These are phyloP conservation scores for Gossypium rotundifolium DNA, from an alignment of 345 rosid species.

Conservation along the genomic window DNA sequence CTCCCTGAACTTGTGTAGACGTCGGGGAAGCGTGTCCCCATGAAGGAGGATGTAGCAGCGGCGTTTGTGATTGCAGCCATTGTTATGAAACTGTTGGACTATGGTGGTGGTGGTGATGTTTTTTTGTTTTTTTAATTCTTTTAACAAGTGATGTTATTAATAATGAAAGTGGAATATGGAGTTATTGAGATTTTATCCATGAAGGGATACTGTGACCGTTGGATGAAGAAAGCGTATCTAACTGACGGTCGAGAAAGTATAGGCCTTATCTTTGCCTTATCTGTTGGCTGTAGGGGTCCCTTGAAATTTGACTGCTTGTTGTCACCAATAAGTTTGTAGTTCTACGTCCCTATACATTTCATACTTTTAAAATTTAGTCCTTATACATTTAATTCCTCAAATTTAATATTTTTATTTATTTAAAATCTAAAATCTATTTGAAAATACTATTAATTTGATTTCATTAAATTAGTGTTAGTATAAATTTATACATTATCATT, in stretches of 20 bases:
- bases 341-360: too few species aligned
- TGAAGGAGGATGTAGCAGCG: slow-evolving; percentile 54
- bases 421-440: too few species aligned
- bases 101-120: neutral
- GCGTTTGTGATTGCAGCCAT: slow-evolving; percentile 60
- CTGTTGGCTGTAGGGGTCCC: slow-evolving; percentile 36
- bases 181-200: slow-evolving; percentile 22
- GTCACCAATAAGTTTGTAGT: too few species aligned
- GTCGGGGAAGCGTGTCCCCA: slow-evolving; percentile 50
- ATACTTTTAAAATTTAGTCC: too few species aligned
- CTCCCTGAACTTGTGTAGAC: slow-evolving; percentile 30
- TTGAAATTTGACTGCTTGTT: neutral
- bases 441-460: too few species aligned
- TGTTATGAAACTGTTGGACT: neutral
- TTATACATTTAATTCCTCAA: too few species aligned
- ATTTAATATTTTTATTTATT: too few species aligned
- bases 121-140: neutral
- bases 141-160: neutral
- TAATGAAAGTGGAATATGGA: neutral
- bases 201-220: slow-evolving; percentile 23
- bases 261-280: slow-evolving; percentile 59
- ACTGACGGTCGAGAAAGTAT: slow-evolving; percentile 39
- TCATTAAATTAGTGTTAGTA: too few species aligned
- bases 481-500: too few species aligned
- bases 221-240: slow-evolving; percentile 62